Conservation (phyloP, 2,329 filamentous ascomycete genomes). For the Aspergillus pseudoviridinutans region DNA sequence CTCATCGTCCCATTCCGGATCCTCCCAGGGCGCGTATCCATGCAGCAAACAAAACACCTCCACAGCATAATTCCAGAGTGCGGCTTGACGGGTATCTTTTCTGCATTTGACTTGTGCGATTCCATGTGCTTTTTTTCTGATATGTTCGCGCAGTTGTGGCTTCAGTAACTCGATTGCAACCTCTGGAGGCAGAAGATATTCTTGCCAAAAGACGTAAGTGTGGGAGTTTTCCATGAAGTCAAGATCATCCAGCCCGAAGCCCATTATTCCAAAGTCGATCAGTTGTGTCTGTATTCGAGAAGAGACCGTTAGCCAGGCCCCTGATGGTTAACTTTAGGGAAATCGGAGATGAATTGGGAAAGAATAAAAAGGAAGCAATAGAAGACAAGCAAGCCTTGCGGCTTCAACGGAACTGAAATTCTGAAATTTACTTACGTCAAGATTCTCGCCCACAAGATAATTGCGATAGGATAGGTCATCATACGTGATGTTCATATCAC, state of each 20-base stretch:
- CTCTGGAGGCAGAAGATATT: conserved; percentile 27
- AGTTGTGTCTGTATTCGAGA: conserved; percentile 15
- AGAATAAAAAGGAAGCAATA: too few species aligned
- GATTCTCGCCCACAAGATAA: conserved; percentile 25
- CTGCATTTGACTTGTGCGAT: not conserved
- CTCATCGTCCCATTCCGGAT: conserved; percentile 7
- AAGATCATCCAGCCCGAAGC: conserved; percentile 9
- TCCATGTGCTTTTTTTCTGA: not conserved
- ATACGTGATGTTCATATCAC: conserved; percentile 26
- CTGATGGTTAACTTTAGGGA: not conserved
- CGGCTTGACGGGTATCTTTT: conserved; percentile 15
- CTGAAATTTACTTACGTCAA: conserved; percentile 6
- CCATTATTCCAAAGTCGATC: conserved; percentile 2
- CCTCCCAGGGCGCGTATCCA: conserved; percentile 31
- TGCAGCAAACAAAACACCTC: conserved; percentile 29
- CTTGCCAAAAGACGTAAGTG: conserved; percentile 18
- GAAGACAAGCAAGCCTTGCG: not conserved
- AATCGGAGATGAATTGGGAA: not conserved
- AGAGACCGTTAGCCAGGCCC: not conserved
- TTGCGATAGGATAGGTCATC: conserved; percentile 28
- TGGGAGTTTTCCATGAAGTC: conserved; percentile 3
- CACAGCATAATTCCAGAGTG: conserved; percentile 26
- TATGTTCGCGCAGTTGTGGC: not conserved
- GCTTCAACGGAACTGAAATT: not conserved
- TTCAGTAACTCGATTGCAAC: conserved; percentile 14